These are phyloP conservation scores for Cryphonectria parasitica DNA, from an alignment of 2,329 filamentous ascomycete genomes.

Conservation along the genomic window DNA sequence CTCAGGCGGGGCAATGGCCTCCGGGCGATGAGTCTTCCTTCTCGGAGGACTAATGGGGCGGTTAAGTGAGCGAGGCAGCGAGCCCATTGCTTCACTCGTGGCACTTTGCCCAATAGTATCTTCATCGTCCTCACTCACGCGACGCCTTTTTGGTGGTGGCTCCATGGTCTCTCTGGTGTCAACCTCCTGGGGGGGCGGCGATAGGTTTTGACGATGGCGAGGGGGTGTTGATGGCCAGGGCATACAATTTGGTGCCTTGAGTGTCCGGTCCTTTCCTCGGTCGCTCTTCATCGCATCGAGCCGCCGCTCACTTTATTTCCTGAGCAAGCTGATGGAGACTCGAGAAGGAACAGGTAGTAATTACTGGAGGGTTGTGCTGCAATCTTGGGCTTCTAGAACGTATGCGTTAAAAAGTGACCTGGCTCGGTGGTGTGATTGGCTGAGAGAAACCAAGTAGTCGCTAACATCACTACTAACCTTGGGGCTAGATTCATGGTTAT, in stretches of 20 bases:
- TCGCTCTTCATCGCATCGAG: background rate
- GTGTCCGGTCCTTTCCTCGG: background rate
- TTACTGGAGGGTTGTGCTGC: background rate
- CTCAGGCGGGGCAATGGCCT: slow-evolving; percentile 10
- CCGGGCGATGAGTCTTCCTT: slow-evolving; percentile 36
- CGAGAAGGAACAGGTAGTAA: background rate
- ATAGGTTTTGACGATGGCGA: background rate
- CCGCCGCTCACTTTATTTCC: background rate
- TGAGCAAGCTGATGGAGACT: background rate
- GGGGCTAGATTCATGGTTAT: background rate
- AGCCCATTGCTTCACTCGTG: background rate
- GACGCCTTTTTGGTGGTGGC: slow-evolving; percentile 19
- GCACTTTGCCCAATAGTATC: background rate
- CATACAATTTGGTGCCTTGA: background rate
- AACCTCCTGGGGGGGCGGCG: background rate
- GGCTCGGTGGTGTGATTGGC: background rate
- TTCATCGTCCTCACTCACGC: slow-evolving; percentile 10
- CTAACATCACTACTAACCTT: background rate
- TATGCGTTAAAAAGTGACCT: background rate
- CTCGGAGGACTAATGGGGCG: slow-evolving; percentile 52
- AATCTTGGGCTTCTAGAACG: background rate
- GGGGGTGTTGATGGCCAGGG: background rate
- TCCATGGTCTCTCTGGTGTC: slow-evolving; percentile 19
- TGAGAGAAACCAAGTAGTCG: background rate
- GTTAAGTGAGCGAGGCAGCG: slow-evolving; percentile 38